Evolutionary conservation across 2,329 filamentous ascomycete genomes (phyloP), one percentile per base, ranked within the genome.

Genomic region (Beauveria caledonica): DNA sequence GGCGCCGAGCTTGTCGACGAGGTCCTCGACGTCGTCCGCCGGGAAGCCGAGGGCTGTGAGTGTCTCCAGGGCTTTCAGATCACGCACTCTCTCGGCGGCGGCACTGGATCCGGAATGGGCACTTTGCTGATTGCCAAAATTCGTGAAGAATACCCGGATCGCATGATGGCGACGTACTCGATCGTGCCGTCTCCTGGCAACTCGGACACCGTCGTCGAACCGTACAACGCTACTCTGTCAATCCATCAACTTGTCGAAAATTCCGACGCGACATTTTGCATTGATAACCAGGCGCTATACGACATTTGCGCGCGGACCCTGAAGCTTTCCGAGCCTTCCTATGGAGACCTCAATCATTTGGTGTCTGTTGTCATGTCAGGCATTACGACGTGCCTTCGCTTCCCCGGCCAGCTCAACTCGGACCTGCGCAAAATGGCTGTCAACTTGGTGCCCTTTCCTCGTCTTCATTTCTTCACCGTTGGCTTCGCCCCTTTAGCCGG

Each of bases 401-500:
- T 99, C 90, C 94, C 94, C 60, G 94, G 94, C 77, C 94, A 99
- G 86, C 88, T 99, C 69, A 99, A 99, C 89, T 97, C 94, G 75
- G 94, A 99, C 77, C 89, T 99, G 70, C 92, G 94, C 82, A 99
- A 99, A 85, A 82, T 99, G 74, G 94, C 94, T 69, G 94, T 99
- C 79, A 99, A 99, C 90, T 97, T 99, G 85, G 58, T 60, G 39
- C 51, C 94, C 65, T 99, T 99, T 90, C 94, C 94, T 69, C 94
- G 94, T 91, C 91, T 99, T 66, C 94, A 99, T 82, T 99, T 99
- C 89, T 99, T 99, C 87, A 97, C 97, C 94, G 94, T 99, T 77
- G 94, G 94, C 77, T 99, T 99, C 77, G 93, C 94, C 78, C 94
- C 94, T 75, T 86, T 99, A 73, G 97, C 94, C 77, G 96, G 91